Evolutionary conservation across 257 asterid species (phyloP).

Genomic region (Mentha longifolia): DNA sequence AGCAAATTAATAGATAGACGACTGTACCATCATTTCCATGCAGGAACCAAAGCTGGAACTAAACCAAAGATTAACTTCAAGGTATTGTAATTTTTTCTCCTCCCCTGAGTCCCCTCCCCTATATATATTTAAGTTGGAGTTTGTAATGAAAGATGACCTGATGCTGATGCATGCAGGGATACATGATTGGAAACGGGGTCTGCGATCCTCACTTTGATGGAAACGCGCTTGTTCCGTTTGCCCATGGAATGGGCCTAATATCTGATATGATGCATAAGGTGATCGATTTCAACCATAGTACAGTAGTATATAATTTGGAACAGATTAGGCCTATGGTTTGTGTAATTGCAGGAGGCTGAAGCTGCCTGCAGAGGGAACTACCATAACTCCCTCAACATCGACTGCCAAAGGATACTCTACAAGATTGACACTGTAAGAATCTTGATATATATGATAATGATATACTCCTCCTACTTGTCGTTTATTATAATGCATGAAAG

Average conservation of each 20-base stretch:
- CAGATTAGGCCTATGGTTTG: constrained; percentile 5
- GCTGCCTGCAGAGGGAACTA: constrained; percentile 44
- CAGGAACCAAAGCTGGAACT: constrained; percentile 50
- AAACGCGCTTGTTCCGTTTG: constrained; percentile 53
- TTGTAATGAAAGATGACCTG: constrained; percentile 10
- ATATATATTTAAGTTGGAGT: not conserved
- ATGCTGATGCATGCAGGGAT: constrained; percentile 67
- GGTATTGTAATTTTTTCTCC: constrained; percentile 28
- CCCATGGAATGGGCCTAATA: constrained; percentile 61
- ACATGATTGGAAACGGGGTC: constrained; percentile 64
- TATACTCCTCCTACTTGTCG: no score
- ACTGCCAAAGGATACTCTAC: constrained; percentile 29
- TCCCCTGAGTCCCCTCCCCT: no score
- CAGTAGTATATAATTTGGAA: not conserved
- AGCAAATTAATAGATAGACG: no score
- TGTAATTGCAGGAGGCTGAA: constrained; percentile 44
- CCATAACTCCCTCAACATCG: not conserved
- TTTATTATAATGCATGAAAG: no score
- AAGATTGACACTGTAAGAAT: constrained; percentile 37
- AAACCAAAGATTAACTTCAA: constrained; percentile 54
- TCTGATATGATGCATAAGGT: constrained; percentile 47
- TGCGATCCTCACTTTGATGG: no score
- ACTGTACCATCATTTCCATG: constrained; percentile 19
- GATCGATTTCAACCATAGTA: not conserved
- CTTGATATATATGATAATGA: not conserved